phyloP scores from a whole-genome alignment of 805 yeast species.

The Candida easanensis region DNA sequence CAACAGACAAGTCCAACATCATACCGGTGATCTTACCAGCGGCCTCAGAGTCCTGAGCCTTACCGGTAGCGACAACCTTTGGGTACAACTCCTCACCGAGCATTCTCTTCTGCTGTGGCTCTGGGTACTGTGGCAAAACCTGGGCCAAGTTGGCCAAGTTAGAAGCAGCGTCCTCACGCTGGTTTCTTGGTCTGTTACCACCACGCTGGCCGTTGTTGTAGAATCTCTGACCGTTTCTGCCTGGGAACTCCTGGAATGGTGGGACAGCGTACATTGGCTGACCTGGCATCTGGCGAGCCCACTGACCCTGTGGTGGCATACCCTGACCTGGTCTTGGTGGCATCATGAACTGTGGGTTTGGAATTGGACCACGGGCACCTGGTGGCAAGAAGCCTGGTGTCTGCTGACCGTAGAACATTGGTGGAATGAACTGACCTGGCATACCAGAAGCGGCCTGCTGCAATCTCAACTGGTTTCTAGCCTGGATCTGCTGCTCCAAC shows the following conservation, averaged over 20 bases:
- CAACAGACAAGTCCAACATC: slow-evolving; percentile 93
- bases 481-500: slow-evolving; percentile 96
- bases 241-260: slow-evolving; percentile 67
- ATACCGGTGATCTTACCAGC: slow-evolving; percentile 99
- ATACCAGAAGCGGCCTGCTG: slow-evolving; percentile 93
- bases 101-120: slow-evolving; percentile 93
- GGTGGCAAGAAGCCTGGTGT: slow-evolving; percentile 78
- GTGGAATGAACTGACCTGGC: slow-evolving; percentile 80
- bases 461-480: slow-evolving; percentile 96
- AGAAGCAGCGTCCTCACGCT: slow-evolving; percentile 31
- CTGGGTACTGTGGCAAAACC: slow-evolving; percentile 62
- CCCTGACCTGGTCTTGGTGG: slow-evolving; percentile 50
- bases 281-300: slow-evolving; percentile 65
- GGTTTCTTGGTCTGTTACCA: slow-evolving; percentile 37
- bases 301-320: slow-evolving; percentile 59
- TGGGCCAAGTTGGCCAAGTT: slow-evolving; percentile 49
- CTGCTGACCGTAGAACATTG: slow-evolving; percentile 68
- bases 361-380: slow-evolving; percentile 78
- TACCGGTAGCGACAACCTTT: slow-evolving; percentile 81
- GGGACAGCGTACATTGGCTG: slow-evolving; percentile 84
- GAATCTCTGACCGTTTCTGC: slow-evolving; percentile 40
- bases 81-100: slow-evolving; percentile 97
- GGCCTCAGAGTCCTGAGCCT: slow-evolving; percentile 87
- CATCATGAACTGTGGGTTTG: slow-evolving; percentile 78
- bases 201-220: slow-evolving; percentile 45